These are phyloP conservation scores for Fraxinus ornus DNA, from an alignment of 305 asterid genomes.

Conservation along the genomic window DNA sequence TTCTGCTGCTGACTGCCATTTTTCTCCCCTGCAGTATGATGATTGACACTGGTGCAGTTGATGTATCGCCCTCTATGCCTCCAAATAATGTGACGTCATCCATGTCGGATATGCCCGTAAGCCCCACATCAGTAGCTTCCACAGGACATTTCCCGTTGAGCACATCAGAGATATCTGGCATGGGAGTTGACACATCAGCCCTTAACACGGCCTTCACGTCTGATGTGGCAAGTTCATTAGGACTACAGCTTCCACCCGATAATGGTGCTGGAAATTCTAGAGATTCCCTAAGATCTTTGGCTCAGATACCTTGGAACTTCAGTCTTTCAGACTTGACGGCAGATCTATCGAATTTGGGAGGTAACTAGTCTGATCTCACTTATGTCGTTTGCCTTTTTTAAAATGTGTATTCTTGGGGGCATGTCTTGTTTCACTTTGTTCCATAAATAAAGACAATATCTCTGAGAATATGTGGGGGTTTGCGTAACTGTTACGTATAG, in stretches of 20 bases:
- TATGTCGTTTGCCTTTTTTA: background rate
- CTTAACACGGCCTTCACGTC: constrained; percentile 47
- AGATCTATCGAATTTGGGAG: constrained; percentile 50
- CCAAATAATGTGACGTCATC: constrained; percentile 37
- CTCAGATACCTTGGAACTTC: constrained; percentile 50
- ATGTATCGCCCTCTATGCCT: constrained; percentile 32
- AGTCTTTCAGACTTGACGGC: constrained; percentile 52
- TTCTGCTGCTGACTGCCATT: background rate
- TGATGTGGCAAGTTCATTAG: constrained; percentile 43
- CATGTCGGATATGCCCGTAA: constrained; percentile 46
- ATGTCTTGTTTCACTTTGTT: background rate
- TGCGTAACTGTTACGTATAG: background rate
- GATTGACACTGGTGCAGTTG: constrained; percentile 36
- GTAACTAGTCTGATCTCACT: constrained; percentile 21
- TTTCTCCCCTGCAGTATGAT: constrained; percentile 29
- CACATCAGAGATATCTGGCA: constrained; percentile 46
- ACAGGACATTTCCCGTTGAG: constrained; percentile 48
- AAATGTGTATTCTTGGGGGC: background rate
- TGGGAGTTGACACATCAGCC: constrained; percentile 45
- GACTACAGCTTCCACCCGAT: constrained; percentile 43
- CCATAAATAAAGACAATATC: background rate
- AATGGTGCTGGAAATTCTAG: constrained; percentile 47
- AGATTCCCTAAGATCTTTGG: constrained; percentile 44
- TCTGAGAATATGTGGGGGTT: background rate
- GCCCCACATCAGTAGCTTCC: constrained; percentile 54